Evolutionary conservation across 2,329 filamentous ascomycete genomes (phyloP).

Genomic region (Fusarium multiceps): DNA sequence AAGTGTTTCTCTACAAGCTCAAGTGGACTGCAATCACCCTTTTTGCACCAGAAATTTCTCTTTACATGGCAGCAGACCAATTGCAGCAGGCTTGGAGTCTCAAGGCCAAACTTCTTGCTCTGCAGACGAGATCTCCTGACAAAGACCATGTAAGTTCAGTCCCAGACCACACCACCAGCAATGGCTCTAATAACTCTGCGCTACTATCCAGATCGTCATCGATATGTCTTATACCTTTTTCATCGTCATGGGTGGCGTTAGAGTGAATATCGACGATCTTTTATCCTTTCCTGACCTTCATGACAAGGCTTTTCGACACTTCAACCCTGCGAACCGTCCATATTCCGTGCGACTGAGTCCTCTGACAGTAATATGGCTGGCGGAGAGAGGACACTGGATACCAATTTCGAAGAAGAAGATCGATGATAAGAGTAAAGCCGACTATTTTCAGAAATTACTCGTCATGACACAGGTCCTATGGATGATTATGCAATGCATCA

Average conservation of each 20-base stretch:
- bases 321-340: background rate
- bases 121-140: background rate
- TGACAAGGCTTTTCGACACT: background rate
- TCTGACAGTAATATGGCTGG: conserved; percentile 8
- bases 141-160: background rate
- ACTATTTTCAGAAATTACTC: conserved; percentile 50
- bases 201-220: conserved; percentile 7
- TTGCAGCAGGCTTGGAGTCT: conserved; percentile 23
- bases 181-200: background rate
- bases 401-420: conserved; percentile 37
- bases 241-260: conserved; percentile 47
- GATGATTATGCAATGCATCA: conserved; percentile 52
- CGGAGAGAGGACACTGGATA: conserved; percentile 19
- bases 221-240: conserved; percentile 46
- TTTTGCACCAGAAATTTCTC: conserved; percentile 49
- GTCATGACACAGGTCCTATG: conserved; percentile 54
- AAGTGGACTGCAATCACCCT: conserved; percentile 49
- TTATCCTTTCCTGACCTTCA: conserved; percentile 8
- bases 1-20: conserved; percentile 32
- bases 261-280: conserved; percentile 22
- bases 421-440: conserved; percentile 53
- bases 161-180: background rate
- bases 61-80: conserved; percentile 41
- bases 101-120: background rate
- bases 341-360: conserved; percentile 12